Evolutionary conservation across 345 rosid species (phyloP), one percentile per base, ranked within the genome.

Genomic region (Gossypium sturtianum): DNA sequence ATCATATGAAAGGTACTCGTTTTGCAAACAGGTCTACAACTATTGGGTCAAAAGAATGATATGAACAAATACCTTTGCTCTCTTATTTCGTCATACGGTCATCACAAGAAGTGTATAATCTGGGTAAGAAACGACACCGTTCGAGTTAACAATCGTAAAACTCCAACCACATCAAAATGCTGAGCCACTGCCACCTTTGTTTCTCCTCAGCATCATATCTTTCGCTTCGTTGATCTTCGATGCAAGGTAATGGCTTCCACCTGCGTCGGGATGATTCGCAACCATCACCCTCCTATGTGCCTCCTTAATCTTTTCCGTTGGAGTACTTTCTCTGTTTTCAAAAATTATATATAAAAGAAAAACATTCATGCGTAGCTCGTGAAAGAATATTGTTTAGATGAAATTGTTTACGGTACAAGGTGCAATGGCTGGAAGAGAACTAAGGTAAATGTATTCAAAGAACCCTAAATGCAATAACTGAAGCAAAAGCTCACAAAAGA

Each of bases 201-300:
- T 73, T 78, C 78, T 84, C 41, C 89, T 75, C 1, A 82, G 81
- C 86, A 86, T 74, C 74, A 77, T 13, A 62, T 84, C 89, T 73
- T 82, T 82, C 0, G 89, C 89, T 79, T 86, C 89, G 23, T 86
- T 84, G 60, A 84, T 84, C 71, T 84, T 86, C 6, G 85, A 82
- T 20, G 89, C 89, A 23, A 86, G 85, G 77, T 83, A 86, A 53
- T 86, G 82, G 72, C 89, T 86, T 19, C 89, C 87, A 12, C 87
- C 89, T 1, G 85, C 84, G 47, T 86, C 89, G 2, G 89, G 89
- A 79, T 86, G 89, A 80, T 84, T 86, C 22, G 94, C 91, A 3
- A 83, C 86, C 91, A 89, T 89, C 13, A 87, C 88, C 82, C 80
- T 81, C 78, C 89, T 82, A 72, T 89, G 90, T 11, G 93, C 91